These are phyloP conservation scores for Termitomyces eurrhizus DNA, from an alignment of 768 basidiomycete genomes.

Conservation along the genomic window DNA sequence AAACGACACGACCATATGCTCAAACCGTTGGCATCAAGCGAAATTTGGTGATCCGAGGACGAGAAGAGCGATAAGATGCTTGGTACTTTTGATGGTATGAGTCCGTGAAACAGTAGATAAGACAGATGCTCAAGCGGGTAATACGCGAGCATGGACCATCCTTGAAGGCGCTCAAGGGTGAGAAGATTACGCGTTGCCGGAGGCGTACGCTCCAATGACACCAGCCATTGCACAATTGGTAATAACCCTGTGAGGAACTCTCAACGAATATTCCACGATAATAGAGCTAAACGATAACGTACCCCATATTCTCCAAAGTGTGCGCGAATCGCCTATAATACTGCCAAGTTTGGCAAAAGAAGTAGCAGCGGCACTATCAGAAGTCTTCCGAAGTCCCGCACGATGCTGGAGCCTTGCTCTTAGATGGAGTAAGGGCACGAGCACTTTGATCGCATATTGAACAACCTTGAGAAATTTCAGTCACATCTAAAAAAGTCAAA, in stretches of 20 bases:
- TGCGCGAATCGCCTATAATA: conserved; percentile 64
- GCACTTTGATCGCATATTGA: conserved; percentile 68
- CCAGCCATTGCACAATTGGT: conserved; percentile 78
- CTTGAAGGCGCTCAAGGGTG: conserved; percentile 78
- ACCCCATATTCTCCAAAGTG: conserved; percentile 81
- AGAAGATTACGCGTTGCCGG: conserved; percentile 68
- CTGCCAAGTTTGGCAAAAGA: conserved; percentile 51
- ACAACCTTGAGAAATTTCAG: conserved; percentile 46
- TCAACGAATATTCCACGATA: neutral
- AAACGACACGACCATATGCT: conserved; percentile 73
- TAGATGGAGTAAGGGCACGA: conserved; percentile 60
- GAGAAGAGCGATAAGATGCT: conserved; percentile 40
- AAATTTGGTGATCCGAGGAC: conserved; percentile 36
- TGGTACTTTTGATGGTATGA: conserved; percentile 55
- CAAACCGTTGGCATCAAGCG: conserved; percentile 44
- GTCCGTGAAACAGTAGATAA: conserved; percentile 57
- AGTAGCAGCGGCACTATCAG: conserved; percentile 51
- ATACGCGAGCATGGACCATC: conserved; percentile 74
- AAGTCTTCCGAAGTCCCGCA: conserved; percentile 50
- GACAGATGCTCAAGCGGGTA: conserved; percentile 77
- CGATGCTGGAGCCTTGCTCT: conserved; percentile 69
- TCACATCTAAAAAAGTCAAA: neutral
- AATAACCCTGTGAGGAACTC: conserved; percentile 50
- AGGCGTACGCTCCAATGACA: conserved; percentile 66
- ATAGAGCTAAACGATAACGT: conserved; percentile 16